Evolutionary conservation across 495 filamentous ascomycete species (phyloP).

Genomic region (Diplogelasinospora grovesii): DNA sequence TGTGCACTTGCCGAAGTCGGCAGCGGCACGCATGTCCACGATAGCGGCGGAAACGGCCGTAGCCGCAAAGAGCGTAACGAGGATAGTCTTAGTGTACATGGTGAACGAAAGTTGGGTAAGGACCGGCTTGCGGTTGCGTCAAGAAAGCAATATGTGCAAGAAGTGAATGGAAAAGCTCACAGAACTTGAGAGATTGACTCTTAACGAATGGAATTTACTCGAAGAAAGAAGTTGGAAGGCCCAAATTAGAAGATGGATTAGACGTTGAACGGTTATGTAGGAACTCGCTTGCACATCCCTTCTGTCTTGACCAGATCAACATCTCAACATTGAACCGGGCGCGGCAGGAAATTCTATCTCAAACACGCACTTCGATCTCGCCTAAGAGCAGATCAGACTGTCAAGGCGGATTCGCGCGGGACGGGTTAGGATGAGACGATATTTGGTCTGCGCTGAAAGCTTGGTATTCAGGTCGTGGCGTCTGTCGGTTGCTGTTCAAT

Average conservation of each 20-base stretch:
- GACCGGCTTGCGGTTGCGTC: conserved; percentile 25
- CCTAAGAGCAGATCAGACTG: neutral
- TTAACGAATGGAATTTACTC: conserved; percentile 12
- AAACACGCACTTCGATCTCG: conserved; percentile 1
- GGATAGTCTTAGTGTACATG: conserved; percentile 25
- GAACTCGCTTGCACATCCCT: neutral
- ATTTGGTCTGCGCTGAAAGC: neutral
- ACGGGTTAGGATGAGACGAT: neutral
- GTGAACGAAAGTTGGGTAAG: conserved; percentile 10
- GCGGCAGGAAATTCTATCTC: neutral
- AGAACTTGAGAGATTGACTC: conserved; percentile 28
- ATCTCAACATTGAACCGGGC: neutral
- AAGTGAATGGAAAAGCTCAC: conserved; percentile 22
- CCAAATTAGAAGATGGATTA: neutral
- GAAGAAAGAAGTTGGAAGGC: neutral
- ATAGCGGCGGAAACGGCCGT: conserved; percentile 22
- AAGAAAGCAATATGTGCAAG: conserved; percentile 10
- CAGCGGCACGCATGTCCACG: conserved; percentile 25
- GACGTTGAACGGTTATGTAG: too few species aligned
- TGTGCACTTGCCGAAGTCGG: conserved; percentile 49
- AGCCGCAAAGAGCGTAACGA: conserved; percentile 23
- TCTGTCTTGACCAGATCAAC: neutral
- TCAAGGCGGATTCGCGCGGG: neutral
- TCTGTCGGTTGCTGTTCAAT: neutral
- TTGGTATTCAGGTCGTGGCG: neutral